Evolutionary conservation across 306 rosid genomes (phyloP).

Genomic region (Nissolia schottii): DNA sequence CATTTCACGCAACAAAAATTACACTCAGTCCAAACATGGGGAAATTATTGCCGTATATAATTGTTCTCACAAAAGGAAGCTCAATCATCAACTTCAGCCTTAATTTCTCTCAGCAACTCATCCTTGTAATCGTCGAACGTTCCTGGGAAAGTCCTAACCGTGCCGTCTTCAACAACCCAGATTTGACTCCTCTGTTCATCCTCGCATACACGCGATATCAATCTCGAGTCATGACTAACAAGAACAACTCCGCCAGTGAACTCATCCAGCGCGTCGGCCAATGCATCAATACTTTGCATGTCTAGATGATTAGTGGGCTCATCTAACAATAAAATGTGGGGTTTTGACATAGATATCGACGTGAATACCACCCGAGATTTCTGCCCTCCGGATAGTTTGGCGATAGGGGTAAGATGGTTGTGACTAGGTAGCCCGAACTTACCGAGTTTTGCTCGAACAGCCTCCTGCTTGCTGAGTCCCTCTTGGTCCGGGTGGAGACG

Average conservation of each 20-base stretch:
- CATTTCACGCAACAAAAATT: slow-evolving; percentile 15
- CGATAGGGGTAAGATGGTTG: slow-evolving; percentile 73
- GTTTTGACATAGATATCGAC: slow-evolving; percentile 78
- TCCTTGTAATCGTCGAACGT: slow-evolving; percentile 62
- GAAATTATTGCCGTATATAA: not conserved
- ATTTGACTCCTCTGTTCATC: slow-evolving; percentile 72
- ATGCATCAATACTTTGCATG: slow-evolving; percentile 82
- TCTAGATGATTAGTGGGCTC: slow-evolving; percentile 81
- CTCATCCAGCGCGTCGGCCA: slow-evolving; percentile 65
- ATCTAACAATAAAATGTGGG: slow-evolving; percentile 74
- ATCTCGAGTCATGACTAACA: slow-evolving; percentile 75
- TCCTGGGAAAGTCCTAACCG: slow-evolving; percentile 34
- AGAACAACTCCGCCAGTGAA: slow-evolving; percentile 73
- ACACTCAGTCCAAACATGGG: slow-evolving; percentile 5
- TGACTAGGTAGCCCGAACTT: slow-evolving; percentile 70
- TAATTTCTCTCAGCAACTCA: slow-evolving; percentile 49
- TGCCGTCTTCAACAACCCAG: slow-evolving; percentile 82
- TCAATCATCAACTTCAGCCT: slow-evolving; percentile 62
- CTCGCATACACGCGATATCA: slow-evolving; percentile 69
- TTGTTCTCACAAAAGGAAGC: not conserved
- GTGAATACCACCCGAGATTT: slow-evolving; percentile 74
- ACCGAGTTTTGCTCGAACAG: slow-evolving; percentile 59
- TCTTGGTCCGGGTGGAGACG: slow-evolving; percentile 72
- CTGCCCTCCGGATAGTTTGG: slow-evolving; percentile 68
- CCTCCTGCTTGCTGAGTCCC: slow-evolving; percentile 77